Conservation (phyloP, 768 basidiomycete species). For the Gautieria morchelliformis region DNA sequence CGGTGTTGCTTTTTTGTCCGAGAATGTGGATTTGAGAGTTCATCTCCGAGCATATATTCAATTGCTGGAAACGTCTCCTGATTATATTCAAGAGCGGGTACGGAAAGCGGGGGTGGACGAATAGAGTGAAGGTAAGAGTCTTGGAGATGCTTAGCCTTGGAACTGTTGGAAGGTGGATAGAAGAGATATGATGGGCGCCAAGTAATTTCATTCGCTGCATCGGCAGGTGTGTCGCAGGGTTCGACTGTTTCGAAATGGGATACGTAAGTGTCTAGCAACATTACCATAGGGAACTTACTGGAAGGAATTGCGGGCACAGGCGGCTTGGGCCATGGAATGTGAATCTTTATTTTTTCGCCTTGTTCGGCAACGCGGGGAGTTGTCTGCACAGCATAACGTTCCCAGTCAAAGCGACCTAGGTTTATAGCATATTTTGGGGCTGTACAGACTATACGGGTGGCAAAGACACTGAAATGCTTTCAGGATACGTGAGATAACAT, state of each 20-base stretch:
- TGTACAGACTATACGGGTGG: slow-evolving; percentile 56
- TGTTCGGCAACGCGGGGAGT: slow-evolving; percentile 43
- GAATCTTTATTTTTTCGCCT: slow-evolving; percentile 25
- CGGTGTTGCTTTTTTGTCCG: slow-evolving; percentile 74
- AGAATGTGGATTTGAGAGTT: slow-evolving; percentile 74
- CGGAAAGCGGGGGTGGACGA: slow-evolving; percentile 25
- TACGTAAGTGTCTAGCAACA: background rate
- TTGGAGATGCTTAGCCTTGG: slow-evolving; percentile 37
- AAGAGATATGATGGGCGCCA: slow-evolving; percentile 55
- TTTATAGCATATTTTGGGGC: slow-evolving; percentile 48
- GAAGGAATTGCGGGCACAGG: slow-evolving; percentile 32
- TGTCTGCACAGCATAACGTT: slow-evolving; percentile 59
- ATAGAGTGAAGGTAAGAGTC: slow-evolving; percentile 43
- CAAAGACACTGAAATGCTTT: slow-evolving; percentile 53
- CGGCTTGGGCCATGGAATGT: slow-evolving; percentile 64
- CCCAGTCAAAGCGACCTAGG: slow-evolving; percentile 57
- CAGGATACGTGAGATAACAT: background rate
- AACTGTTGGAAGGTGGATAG: slow-evolving; percentile 22
- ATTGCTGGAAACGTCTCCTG: slow-evolving; percentile 38
- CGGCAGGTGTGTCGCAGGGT: slow-evolving; percentile 54
- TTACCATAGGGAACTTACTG: slow-evolving; percentile 25
- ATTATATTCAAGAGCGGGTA: slow-evolving; percentile 29
- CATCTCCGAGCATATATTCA: slow-evolving; percentile 55
- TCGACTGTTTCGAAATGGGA: slow-evolving; percentile 28
- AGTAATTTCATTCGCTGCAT: slow-evolving; percentile 57